Percentiles rank a stretch among this genome's conserved stretches.
These are phyloP conservation scores for Gymnopilus junonius DNA, from an alignment of 768 basidiomycete species.

Conservation along the genomic window DNA sequence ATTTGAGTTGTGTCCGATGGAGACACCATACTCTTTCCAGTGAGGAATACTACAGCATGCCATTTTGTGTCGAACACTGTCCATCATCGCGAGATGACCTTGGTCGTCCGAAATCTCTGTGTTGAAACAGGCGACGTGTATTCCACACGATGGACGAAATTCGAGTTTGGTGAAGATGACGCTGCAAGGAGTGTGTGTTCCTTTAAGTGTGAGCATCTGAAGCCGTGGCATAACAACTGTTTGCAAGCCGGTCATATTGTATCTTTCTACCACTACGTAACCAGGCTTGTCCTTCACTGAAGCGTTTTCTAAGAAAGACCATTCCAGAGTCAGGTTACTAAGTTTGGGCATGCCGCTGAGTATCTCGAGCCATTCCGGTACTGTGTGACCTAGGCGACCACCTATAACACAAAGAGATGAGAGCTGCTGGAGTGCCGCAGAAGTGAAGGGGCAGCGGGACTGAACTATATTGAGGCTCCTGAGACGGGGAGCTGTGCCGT, in stretches of 20 bases:
- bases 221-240: not conserved
- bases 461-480: not conserved
- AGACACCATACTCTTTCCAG: not conserved
- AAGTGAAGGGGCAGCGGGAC: not conserved
- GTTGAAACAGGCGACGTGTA: not conserved
- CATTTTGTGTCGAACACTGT: not conserved
- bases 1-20: not conserved
- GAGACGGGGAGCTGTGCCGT: not conserved
- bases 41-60: not conserved
- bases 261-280: too few species aligned
- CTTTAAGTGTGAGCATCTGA: not conserved
- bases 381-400: not conserved
- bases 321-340: not conserved
- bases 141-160: not conserved
- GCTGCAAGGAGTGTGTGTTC: not conserved
- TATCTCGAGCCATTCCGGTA: not conserved
- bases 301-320: not conserved
- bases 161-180: not conserved
- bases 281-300: too few species aligned
- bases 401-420: not conserved
- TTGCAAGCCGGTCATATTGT: not conserved
- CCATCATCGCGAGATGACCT: not conserved
- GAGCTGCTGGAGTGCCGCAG: not conserved
- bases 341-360: not conserved
- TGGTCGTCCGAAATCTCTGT: not conserved